These are phyloP conservation scores for Talaromyces atroroseus DNA, from an alignment of 2,329 filamentous ascomycete species.

Conservation along the genomic window DNA sequence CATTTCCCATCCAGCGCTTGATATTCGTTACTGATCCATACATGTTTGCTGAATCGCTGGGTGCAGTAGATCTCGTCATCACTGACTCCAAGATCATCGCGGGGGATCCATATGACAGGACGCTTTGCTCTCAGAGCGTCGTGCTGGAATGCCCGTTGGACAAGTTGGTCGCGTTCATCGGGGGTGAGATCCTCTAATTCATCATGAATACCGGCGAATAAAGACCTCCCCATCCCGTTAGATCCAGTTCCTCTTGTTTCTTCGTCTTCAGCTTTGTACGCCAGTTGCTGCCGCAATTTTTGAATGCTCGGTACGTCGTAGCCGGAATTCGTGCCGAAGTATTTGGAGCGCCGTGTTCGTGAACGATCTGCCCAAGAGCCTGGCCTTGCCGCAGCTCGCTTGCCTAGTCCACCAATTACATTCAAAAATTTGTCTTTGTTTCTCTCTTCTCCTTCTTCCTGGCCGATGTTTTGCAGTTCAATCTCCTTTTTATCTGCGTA, in stretches of 20 bases:
- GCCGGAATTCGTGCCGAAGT: constrained; percentile 33
- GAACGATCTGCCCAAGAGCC: constrained; percentile 42
- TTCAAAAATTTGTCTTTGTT: background rate
- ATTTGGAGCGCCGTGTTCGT: constrained; percentile 35
- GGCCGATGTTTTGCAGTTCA: constrained; percentile 39
- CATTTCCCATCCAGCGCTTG: constrained; percentile 79
- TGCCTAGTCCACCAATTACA: constrained; percentile 15
- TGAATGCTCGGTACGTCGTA: constrained; percentile 28
- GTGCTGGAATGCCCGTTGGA: constrained; percentile 86
- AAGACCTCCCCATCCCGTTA: constrained; percentile 63
- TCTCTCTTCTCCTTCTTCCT: constrained; percentile 15
- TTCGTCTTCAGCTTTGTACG: constrained; percentile 57
- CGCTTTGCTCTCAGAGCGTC: constrained; percentile 75
- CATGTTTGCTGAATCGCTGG: constrained; percentile 64
- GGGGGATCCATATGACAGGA: constrained; percentile 89
- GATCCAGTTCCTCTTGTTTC: constrained; percentile 61
- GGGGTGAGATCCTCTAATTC: constrained; percentile 92
- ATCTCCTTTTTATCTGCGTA: constrained; percentile 30
- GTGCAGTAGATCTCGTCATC: constrained; percentile 86
- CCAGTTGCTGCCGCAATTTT: constrained; percentile 32
- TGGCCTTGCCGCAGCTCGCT: constrained; percentile 18
- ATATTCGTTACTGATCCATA: constrained; percentile 93
- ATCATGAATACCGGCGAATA: constrained; percentile 83
- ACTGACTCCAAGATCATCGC: constrained; percentile 81
- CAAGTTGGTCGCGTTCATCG: constrained; percentile 78